Evolutionary conservation across 1,284 basidiomycete genomes (phyloP).

Genomic region (Vanrija sp.): DNA sequence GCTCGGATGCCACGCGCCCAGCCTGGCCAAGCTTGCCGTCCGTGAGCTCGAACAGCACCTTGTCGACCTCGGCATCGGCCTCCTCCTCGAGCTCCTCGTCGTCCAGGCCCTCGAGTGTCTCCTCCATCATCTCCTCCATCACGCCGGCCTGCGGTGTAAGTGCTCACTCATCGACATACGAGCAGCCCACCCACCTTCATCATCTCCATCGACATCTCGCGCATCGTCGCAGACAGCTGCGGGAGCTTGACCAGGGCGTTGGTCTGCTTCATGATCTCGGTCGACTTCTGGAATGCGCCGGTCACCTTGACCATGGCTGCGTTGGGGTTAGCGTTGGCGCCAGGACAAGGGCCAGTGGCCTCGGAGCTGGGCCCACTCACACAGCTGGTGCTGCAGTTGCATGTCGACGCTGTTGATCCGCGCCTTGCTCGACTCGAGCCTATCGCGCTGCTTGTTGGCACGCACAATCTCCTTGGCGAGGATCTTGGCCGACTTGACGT

Average conservation of each 20-base stretch:
- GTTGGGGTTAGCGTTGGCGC: background rate
- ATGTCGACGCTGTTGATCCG: conserved; percentile 84
- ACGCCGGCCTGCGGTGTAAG: conserved; percentile 67
- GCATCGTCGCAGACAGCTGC: conserved; percentile 87
- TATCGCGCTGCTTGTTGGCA: conserved; percentile 89
- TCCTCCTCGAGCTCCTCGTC: conserved; percentile 95
- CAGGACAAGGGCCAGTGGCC: background rate
- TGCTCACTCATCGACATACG: no score
- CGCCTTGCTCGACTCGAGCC: conserved; percentile 88
- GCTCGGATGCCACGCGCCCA: conserved; percentile 64
- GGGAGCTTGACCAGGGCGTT: conserved; percentile 88
- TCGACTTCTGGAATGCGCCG: conserved; percentile 91
- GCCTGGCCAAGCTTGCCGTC: conserved; percentile 89
- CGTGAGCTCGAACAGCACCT: conserved; percentile 91
- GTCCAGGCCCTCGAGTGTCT: conserved; percentile 69
- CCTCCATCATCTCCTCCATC: conserved; percentile 89
- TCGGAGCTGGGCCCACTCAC: conserved; percentile 54
- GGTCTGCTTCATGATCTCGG: conserved; percentile 98
- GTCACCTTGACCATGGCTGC: conserved; percentile 96
- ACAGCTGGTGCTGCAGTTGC: conserved; percentile 88
- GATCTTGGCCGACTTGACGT: conserved; percentile 86
- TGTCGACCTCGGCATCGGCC: conserved; percentile 95
- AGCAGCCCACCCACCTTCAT: conserved; percentile 65
- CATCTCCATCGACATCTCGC: conserved; percentile 99
- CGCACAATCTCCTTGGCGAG: conserved; percentile 92